phyloP scores from a whole-genome alignment of 1,139 yeast genomes.

The Diutina neorugosa region DNA sequence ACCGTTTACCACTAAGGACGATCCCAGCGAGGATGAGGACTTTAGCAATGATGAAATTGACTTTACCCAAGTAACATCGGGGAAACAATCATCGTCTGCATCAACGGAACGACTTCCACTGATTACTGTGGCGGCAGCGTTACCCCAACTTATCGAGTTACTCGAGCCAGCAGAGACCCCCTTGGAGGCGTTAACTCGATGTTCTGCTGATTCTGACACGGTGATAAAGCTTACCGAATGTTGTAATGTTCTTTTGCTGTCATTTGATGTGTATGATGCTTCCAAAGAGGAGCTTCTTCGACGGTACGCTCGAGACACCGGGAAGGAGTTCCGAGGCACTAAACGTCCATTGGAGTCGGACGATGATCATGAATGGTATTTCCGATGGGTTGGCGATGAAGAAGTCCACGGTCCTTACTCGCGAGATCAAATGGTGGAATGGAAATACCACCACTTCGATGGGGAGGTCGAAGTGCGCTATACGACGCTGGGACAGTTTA shows the following conservation, averaged over 20 bases:
- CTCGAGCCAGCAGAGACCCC: slow-evolving; percentile 56
- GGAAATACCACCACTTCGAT: slow-evolving; percentile 51
- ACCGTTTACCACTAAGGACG: slow-evolving; percentile 9
- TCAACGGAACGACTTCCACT: background rate
- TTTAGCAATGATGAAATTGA: slow-evolving; percentile 6
- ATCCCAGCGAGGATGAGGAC: slow-evolving; percentile 7
- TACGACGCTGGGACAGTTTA: slow-evolving; percentile 16
- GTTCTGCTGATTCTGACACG: slow-evolving; percentile 19
- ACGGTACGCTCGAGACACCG: slow-evolving; percentile 37
- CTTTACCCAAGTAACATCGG: background rate
- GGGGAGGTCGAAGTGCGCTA: slow-evolving; percentile 26
- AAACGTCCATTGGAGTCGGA: slow-evolving; percentile 11
- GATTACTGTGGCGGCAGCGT: background rate
- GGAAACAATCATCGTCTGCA: background rate
- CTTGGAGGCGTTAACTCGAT: slow-evolving; percentile 44
- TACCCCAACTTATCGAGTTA: slow-evolving; percentile 18
- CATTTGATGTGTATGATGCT: slow-evolving; percentile 38
- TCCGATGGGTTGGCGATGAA: slow-evolving; percentile 41
- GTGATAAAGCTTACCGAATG: slow-evolving; percentile 36
- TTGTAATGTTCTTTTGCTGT: slow-evolving; percentile 33
- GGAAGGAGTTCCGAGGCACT: slow-evolving; percentile 21
- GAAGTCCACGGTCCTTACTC: slow-evolving; percentile 52
- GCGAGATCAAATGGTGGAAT: slow-evolving; percentile 40
- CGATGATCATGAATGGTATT: slow-evolving; percentile 40
- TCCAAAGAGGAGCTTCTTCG: slow-evolving; percentile 51